Conservation (phyloP, 306 rosid species). For the Dalbergia cultrata region DNA sequence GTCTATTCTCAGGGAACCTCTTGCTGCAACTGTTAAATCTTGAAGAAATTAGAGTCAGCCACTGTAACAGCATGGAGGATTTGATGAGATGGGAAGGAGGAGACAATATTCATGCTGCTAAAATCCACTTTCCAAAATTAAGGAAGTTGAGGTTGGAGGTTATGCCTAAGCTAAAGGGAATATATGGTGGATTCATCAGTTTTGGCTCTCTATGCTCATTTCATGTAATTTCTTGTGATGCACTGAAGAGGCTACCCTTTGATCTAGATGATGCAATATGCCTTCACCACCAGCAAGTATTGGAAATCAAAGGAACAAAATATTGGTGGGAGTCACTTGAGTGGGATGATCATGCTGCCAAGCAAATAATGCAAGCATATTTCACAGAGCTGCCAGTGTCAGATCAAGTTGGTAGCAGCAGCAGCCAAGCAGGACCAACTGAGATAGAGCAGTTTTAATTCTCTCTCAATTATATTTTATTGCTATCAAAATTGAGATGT, state of each 20-base stretch:
- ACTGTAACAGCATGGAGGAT: conserved; percentile 18
- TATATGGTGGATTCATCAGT: conserved; percentile 26
- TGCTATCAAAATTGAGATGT: no score
- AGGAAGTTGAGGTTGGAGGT: conserved; percentile 33
- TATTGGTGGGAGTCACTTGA: conserved; percentile 43
- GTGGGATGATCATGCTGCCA: conserved; percentile 22
- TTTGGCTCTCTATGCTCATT: background rate
- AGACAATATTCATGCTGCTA: background rate
- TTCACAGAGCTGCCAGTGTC: conserved; percentile 2
- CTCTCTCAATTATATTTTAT: background rate
- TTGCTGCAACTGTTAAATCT: conserved; percentile 32
- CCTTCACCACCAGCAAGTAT: background rate
- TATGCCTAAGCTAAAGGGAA: conserved; percentile 13
- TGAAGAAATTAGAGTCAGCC: conserved; percentile 38
- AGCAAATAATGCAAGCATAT: conserved; percentile 9
- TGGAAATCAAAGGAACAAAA: conserved; percentile 42
- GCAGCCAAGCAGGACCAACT: background rate
- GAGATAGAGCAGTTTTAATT: background rate
- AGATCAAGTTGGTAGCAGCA: conserved; percentile 24
- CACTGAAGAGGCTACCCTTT: conserved; percentile 40
- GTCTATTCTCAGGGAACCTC: conserved; percentile 26
- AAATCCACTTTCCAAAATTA: conserved; percentile 31
- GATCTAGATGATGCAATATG: conserved; percentile 23
- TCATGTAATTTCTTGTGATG: conserved; percentile 33
- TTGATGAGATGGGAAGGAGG: conserved; percentile 36